Evolutionary conservation across 768 basidiomycete genomes (phyloP).

Genomic region (Xerocomus brunneocitrinus): DNA sequence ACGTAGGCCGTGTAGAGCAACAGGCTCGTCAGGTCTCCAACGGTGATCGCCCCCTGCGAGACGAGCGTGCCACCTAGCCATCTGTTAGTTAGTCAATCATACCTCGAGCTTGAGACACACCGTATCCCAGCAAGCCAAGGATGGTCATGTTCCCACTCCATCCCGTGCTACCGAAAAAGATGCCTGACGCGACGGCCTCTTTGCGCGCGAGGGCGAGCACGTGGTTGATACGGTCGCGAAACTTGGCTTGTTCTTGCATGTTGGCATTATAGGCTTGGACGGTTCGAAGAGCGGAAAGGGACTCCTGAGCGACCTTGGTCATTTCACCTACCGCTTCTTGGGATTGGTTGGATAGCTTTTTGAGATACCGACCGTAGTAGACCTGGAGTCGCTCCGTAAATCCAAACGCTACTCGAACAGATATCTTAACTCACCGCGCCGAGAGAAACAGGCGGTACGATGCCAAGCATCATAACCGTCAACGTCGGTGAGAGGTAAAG

Average conservation of each 20-base stretch:
- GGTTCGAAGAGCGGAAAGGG: conserved; percentile 80
- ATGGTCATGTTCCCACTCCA: conserved; percentile 94
- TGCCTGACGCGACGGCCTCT: conserved; percentile 85
- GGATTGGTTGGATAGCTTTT: conserved; percentile 83
- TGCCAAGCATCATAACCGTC: conserved; percentile 86
- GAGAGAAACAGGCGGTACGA: conserved; percentile 84
- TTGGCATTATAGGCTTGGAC: conserved; percentile 90
- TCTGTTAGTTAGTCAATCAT: background rate
- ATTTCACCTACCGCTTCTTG: conserved; percentile 96
- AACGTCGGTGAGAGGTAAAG: conserved; percentile 86
- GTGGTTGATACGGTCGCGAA: conserved; percentile 56
- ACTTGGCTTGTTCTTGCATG: conserved; percentile 71
- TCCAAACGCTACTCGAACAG: background rate
- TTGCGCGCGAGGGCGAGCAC: conserved; percentile 76
- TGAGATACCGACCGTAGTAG: conserved; percentile 93
- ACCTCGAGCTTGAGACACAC: conserved; percentile 36
- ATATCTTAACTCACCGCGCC: conserved; percentile 56
- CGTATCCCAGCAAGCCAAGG: conserved; percentile 86
- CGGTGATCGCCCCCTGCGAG: conserved; percentile 79
- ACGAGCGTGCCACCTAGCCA: conserved; percentile 82
- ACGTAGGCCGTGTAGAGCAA: conserved; percentile 90
- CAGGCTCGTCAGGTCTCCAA: conserved; percentile 87
- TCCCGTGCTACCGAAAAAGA: conserved; percentile 89
- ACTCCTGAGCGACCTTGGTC: conserved; percentile 87
- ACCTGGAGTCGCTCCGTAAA: conserved; percentile 48